Evolutionary conservation across 352 stramenopile species (phyloP), one percentile per base, ranked within the genome.

Genomic region (Phytopythium mirpurense): DNA sequence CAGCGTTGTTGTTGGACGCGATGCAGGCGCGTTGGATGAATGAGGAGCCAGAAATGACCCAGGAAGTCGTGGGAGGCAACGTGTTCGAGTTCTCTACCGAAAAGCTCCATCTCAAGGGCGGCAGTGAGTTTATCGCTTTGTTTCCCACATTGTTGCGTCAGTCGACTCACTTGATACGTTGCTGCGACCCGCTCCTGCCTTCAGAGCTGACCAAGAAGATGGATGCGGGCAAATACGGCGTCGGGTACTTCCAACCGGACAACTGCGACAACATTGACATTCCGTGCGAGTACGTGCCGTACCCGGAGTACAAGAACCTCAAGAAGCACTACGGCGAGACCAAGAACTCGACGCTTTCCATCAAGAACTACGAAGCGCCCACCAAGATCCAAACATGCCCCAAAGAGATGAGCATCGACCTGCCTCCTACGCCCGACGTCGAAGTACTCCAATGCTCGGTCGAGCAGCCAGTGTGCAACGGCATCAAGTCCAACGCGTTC

Each of bases 21-120:
- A n/a, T n/a, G n/a, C 47, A 88, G 77, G 82, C 82, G n/a, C 88
- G 86, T 55, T 92, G 82, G 82, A 92, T 92, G 78, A 92, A 92
- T 60, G 74, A 86, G 26, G 81, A 90, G 46, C 19, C 61, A 5
- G 77, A 83, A 23, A 90, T 92, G 82, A 86, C 71, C 8, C 67
- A 67, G 15, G 66, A 86, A 26, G 81, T 90, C 46, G 73, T 89
- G n/a, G 82, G 82, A n/a, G 82, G 82, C 53, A 89, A 88, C 44
- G 82, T 88, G 1, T 92, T 90, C 32, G 82, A 92, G 67, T 92
- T 89, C 37, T 76, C 71, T 4, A 88, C 79, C 1, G 82, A 92
- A 52, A 71, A 87, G 36, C 66, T 65, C 23, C 88, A 92, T 54
- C 67, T 81, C 37, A 60, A 68, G 34, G 65, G 64, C 11, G 46